Evolutionary conservation across 345 rosid species (phyloP).

Genomic region (Camelina sativa): DNA sequence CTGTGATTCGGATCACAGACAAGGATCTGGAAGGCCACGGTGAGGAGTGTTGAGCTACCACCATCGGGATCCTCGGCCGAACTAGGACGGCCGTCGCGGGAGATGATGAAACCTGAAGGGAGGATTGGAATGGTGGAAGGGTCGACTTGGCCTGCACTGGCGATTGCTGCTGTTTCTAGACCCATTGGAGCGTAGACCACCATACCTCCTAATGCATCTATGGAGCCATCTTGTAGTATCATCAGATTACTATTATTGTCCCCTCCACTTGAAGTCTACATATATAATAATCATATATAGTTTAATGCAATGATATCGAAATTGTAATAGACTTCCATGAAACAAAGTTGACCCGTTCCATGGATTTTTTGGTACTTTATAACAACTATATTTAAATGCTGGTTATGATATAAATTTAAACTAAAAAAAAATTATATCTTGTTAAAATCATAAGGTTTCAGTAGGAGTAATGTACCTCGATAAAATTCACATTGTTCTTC

Average conservation of each 20-base stretch:
- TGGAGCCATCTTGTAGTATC: conserved; percentile 67
- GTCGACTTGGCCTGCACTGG: conserved; percentile 49
- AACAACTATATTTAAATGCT: too few species aligned
- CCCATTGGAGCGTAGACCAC: conserved; percentile 70
- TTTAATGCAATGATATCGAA: neutral
- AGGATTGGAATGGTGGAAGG: conserved; percentile 55
- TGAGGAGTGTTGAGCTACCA: conserved; percentile 50
- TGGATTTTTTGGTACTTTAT: too few species aligned
- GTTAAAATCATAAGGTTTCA: neutral
- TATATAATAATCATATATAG: neutral
- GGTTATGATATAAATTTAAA: too few species aligned
- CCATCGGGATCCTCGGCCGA: neutral
- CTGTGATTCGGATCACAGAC: conserved; percentile 42
- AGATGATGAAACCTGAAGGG: conserved; percentile 78
- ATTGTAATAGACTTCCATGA: neutral
- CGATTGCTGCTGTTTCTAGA: conserved; percentile 45
- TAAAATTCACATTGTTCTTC: conserved; percentile 55
- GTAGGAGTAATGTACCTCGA: conserved; percentile 51
- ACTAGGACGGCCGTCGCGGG: conserved; percentile 51
- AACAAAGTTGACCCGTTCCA: too few species aligned
- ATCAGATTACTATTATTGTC: conserved; percentile 39
- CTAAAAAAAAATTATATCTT: neutral
- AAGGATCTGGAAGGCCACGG: conserved; percentile 72
- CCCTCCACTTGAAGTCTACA: conserved; percentile 15
- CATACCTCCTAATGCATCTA: conserved; percentile 54